A percentile compares a stretch with the other conserved stretches of the same genome.
phyloP scores from a whole-genome alignment of 2,329 filamentous ascomycete species.

The Phoma sp. region DNA sequence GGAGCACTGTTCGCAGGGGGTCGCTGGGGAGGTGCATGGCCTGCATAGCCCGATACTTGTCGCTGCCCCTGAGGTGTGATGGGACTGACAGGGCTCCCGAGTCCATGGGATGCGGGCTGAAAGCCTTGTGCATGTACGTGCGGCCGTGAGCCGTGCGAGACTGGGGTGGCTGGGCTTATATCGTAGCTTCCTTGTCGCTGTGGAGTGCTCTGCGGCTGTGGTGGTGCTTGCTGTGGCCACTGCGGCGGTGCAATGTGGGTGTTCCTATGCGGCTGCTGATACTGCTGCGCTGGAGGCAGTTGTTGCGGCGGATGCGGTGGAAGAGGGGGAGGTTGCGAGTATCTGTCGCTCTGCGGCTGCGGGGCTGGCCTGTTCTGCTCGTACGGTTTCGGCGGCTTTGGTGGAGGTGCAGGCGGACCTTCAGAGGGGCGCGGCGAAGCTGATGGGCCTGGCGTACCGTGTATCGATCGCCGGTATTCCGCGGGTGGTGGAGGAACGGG shows the following conservation, averaged over 20 bases:
- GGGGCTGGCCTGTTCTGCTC: slow-evolving; percentile 36
- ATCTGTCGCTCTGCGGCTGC: slow-evolving; percentile 35
- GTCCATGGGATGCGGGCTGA: slow-evolving; percentile 29
- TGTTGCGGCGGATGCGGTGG: slow-evolving; percentile 45
- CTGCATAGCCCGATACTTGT: slow-evolving; percentile 29
- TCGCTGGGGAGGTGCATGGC: slow-evolving; percentile 27
- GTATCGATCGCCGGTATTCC: slow-evolving; percentile 54
- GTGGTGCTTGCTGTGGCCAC: slow-evolving; percentile 25
- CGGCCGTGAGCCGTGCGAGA: slow-evolving; percentile 37
- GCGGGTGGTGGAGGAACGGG: slow-evolving; percentile 73
- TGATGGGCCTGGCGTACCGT: slow-evolving; percentile 42
- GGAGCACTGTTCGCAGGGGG: slow-evolving; percentile 21
- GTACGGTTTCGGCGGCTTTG: slow-evolving; percentile 56
- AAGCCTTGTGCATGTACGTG: slow-evolving; percentile 37
- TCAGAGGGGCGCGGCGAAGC: slow-evolving; percentile 43
- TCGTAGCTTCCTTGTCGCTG: slow-evolving; percentile 34
- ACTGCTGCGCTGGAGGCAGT: slow-evolving; percentile 24
- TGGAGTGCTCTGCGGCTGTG: slow-evolving; percentile 24
- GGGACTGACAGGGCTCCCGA: slow-evolving; percentile 49
- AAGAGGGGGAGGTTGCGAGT: slow-evolving; percentile 42
- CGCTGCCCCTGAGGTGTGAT: slow-evolving; percentile 41
- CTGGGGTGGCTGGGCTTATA: slow-evolving; percentile 35
- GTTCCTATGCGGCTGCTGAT: slow-evolving; percentile 29
- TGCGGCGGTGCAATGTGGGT: slow-evolving; percentile 23
- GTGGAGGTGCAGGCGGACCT: slow-evolving; percentile 51